phyloP scores from a whole-genome alignment of 441 rosid genomes.

The Isatis lusitanica region DNA sequence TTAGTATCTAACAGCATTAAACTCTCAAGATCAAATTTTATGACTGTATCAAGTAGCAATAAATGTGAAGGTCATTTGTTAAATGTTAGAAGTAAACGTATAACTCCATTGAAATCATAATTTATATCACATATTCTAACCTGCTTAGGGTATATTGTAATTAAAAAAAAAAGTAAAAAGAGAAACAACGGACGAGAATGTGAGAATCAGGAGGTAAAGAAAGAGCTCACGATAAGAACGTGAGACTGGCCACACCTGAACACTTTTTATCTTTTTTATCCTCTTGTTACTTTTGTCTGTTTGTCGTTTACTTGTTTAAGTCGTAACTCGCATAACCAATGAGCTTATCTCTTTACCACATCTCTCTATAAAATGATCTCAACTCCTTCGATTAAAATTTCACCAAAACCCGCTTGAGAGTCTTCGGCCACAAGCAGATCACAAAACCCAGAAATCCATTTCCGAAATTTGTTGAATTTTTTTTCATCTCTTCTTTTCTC shows the following conservation, averaged over 20 bases:
- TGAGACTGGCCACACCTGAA: constrained; percentile 27
- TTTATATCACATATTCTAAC: neutral
- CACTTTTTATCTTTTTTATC: neutral
- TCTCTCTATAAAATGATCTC: constrained; percentile 37
- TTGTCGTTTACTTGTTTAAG: constrained; percentile 30
- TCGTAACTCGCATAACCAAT: constrained; percentile 35
- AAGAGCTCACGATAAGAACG: constrained; percentile 28
- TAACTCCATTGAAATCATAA: constrained; percentile 5
- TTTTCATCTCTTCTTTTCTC: neutral
- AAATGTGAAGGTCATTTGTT: neutral
- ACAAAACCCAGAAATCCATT: neutral
- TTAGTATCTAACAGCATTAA: neutral
- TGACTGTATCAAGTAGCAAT: neutral
- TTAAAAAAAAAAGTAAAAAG: neutral
- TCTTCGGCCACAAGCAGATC: neutral
- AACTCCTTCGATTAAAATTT: neutral
- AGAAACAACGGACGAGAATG: constrained; percentile 7
- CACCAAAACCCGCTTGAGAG: neutral
- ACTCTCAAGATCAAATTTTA: neutral
- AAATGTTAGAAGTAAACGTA: neutral
- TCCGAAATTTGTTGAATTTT: no score
- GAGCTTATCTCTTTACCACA: constrained; percentile 39
- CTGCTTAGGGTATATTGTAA: neutral
- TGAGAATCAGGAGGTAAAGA: neutral
- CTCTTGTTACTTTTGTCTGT: constrained; percentile 1